Percentiles rank a stretch among this genome's conserved stretches.
phyloP scores from a whole-genome alignment of 2,329 filamentous ascomycete species.

The Keithomyces neogunnii region DNA sequence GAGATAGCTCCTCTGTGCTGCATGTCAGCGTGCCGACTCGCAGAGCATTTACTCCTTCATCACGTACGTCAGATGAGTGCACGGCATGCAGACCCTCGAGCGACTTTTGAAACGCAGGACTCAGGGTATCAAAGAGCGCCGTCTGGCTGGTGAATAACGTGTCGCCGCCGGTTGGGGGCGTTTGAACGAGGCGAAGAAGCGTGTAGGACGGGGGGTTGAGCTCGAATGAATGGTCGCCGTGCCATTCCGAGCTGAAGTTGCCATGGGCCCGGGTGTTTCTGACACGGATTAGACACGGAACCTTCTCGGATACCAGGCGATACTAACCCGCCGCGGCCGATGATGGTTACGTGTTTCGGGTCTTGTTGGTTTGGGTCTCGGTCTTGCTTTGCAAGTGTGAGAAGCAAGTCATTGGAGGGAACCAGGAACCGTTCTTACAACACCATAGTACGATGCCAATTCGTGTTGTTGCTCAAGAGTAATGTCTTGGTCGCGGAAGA shows the following conservation, averaged over 20 bases:
- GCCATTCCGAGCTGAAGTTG: constrained; percentile 6
- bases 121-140: constrained; percentile 5
- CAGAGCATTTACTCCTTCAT: not conserved
- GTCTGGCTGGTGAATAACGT: constrained; percentile 8
- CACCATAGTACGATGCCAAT: constrained; percentile 16
- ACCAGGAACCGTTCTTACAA: constrained; percentile 1
- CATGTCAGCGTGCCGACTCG: too few relatives aligned
- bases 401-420: not conserved
- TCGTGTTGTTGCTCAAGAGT: constrained; percentile 29
- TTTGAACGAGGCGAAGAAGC: constrained; percentile 6
- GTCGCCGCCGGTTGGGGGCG: constrained; percentile 7
- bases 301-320: not conserved
- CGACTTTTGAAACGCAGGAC: constrained; percentile 6
- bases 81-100: constrained; percentile 6
- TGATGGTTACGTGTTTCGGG: constrained; percentile 8
- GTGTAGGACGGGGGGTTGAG: constrained; percentile 8
- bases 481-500: constrained; percentile 27
- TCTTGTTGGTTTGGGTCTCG: constrained; percentile 9
- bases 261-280: constrained; percentile 6
- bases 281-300: not conserved
- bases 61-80: constrained; percentile 7
- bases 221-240: constrained; percentile 7
- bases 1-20: constrained; percentile 3
- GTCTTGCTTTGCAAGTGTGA: constrained; percentile 4
- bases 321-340: constrained; percentile 7